These are phyloP conservation scores for Oxytropis ochrocephala DNA, from an alignment of 306 rosid genomes.

Conservation along the genomic window DNA sequence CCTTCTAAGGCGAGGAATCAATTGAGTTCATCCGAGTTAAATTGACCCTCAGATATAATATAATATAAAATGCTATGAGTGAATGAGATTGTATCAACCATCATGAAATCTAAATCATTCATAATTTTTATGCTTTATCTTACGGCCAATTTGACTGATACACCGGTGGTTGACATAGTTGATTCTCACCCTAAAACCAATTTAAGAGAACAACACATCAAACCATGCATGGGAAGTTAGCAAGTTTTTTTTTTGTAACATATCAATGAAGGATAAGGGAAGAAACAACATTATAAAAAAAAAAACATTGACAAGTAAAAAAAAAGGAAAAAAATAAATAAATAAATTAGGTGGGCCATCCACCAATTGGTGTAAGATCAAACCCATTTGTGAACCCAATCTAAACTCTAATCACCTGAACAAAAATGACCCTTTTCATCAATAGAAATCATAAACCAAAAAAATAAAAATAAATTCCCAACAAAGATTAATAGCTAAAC, in stretches of 20 bases:
- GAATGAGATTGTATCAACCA: too few species aligned
- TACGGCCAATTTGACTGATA: too few species aligned
- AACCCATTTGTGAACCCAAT: constrained; percentile 1
- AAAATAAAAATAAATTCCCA: neutral
- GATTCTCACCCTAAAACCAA: too few species aligned
- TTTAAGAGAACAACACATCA: too few species aligned
- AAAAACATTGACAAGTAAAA: neutral
- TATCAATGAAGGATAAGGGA: neutral
- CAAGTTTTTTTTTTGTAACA: neutral
- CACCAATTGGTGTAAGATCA: neutral
- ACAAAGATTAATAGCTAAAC: neutral
- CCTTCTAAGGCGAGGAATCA: too few species aligned
- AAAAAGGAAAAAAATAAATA: neutral
- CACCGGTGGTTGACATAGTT: too few species aligned
- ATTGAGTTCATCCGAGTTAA: too few species aligned
- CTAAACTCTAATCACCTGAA: neutral
- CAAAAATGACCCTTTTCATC: neutral
- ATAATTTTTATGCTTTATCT: too few species aligned
- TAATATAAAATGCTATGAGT: too few species aligned
- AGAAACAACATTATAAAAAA: neutral
- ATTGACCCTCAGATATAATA: too few species aligned
- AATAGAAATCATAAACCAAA: neutral
- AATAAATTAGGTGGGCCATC: neutral
- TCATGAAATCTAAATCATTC: too few species aligned
- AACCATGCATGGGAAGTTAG: neutral